Percentiles rank a stretch among this genome's conserved stretches.
Conservation (phyloP, 306 rosid species). For the Potentilla sterilis region DNA sequence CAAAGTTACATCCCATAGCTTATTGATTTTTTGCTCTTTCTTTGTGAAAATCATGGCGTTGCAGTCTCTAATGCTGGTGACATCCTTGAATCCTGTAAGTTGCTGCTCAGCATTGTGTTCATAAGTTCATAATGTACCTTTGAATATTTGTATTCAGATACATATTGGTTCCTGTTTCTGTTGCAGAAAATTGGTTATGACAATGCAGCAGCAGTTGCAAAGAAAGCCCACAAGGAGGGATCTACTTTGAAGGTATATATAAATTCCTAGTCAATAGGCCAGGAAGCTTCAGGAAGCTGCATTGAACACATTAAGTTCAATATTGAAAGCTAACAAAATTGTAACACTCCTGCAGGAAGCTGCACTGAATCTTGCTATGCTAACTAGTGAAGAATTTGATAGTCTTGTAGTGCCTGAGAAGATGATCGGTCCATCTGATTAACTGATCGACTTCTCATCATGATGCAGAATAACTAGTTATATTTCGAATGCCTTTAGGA, state of each 20-base stretch:
- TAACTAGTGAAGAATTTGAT: conserved; percentile 76
- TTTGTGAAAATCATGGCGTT: conserved; percentile 33
- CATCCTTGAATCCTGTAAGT: conserved; percentile 92
- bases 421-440: conserved; percentile 91
- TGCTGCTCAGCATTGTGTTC: conserved; percentile 3
- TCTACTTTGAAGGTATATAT: conserved; percentile 73
- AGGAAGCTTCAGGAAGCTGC: too few species aligned
- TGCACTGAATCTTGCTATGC: conserved; percentile 81
- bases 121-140: neutral
- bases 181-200: conserved; percentile 98
- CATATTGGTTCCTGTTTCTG: conserved; percentile 3
- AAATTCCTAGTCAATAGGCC: conserved; percentile 9
- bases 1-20: conserved; percentile 1
- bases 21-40: conserved; percentile 28
- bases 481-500: too few species aligned
- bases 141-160: conserved; percentile 12
- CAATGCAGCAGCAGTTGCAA: conserved; percentile 94
- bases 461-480: too few species aligned
- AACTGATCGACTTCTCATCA: conserved; percentile 19
- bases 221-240: conserved; percentile 96
- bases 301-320: conserved; percentile 1
- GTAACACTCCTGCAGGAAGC: conserved; percentile 65
- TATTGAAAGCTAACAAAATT: conserved; percentile 15
- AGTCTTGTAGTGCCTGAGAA: conserved; percentile 90
- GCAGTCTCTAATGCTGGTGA: conserved; percentile 97